A percentile compares a stretch with the other conserved stretches of the same genome.
Conservation (phyloP, 1,139 yeast genomes). For the Sugiyamaella paludigena region DNA sequence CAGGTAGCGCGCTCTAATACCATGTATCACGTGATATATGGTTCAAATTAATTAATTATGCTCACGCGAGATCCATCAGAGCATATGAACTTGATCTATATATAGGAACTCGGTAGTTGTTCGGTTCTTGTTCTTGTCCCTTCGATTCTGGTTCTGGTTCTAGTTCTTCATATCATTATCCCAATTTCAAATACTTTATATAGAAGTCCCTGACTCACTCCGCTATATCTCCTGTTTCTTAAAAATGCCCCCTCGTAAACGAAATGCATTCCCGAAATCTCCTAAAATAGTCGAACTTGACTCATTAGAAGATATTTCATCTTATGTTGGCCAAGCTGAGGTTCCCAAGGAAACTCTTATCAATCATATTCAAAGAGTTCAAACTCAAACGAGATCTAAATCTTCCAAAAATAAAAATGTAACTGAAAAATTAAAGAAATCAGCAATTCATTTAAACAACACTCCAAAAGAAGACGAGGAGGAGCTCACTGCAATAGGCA, state of each 20-base stretch:
- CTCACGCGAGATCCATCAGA: too few species aligned
- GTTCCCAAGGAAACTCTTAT: conserved; percentile 31
- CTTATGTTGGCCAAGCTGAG: conserved; percentile 27
- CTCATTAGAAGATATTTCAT: conserved; percentile 6
- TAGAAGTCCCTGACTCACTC: too few species aligned
- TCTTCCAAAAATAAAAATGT: conserved; percentile 1
- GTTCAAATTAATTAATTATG: too few species aligned
- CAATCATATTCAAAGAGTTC: conserved; percentile 31
- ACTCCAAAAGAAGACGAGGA: conserved; percentile 21
- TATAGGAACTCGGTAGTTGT: too few species aligned
- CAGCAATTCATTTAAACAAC: not conserved
- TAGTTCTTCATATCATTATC: too few species aligned
- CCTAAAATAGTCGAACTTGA: conserved; percentile 9
- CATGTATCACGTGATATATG: too few species aligned
- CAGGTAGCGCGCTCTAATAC: too few species aligned
- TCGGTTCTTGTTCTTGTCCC: too few species aligned
- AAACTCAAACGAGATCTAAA: conserved; percentile 11
- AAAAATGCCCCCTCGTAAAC: conserved; percentile 8
- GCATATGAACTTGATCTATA: too few species aligned
- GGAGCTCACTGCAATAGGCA: conserved; percentile 28
- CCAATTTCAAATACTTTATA: too few species aligned
- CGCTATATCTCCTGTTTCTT: too few species aligned
- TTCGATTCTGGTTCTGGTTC: too few species aligned
- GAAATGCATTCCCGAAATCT: conserved; percentile 8
- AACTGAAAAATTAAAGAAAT: not conserved